Conservation (phyloP, 2,329 filamentous ascomycete genomes). For the Aureobasidium sp. region DNA sequence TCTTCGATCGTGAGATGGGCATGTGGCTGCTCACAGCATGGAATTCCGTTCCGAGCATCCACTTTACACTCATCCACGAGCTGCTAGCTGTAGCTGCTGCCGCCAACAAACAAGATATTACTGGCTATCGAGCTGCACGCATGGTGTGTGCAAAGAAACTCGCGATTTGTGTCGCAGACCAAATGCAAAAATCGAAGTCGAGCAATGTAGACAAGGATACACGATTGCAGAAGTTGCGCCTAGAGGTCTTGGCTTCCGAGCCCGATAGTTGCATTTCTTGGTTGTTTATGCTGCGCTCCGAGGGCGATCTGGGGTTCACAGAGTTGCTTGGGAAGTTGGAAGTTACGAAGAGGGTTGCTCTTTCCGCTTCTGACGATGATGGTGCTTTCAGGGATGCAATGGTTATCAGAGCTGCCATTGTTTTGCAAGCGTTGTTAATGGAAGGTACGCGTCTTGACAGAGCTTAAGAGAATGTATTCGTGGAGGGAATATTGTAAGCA, state of each 20-base stretch:
- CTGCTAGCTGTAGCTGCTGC: background rate
- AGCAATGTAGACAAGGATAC: background rate
- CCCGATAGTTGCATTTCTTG: background rate
- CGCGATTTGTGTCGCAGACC: background rate
- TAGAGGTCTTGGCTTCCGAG: background rate
- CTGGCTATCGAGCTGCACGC: background rate
- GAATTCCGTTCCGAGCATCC: background rate
- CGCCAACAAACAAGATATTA: background rate
- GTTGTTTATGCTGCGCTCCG: background rate
- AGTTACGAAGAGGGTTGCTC: background rate
- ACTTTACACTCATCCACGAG: background rate
- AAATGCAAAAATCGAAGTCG: background rate
- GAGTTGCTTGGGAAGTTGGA: background rate
- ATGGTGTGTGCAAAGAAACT: background rate
- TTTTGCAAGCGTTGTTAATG: background rate
- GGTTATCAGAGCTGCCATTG: background rate
- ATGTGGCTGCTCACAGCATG: background rate
- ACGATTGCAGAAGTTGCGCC: background rate
- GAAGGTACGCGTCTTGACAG: background rate
- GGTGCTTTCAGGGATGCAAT: background rate
- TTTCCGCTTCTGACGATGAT: background rate
- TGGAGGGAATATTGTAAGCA: background rate
- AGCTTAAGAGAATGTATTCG: background rate
- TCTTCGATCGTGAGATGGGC: slow-evolving; percentile 5
- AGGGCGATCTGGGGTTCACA: background rate